Evolutionary conservation across 2,329 filamentous ascomycete genomes (phyloP), one percentile per base, ranked within the genome.

Genomic region (Colletotrichum melonis): DNA sequence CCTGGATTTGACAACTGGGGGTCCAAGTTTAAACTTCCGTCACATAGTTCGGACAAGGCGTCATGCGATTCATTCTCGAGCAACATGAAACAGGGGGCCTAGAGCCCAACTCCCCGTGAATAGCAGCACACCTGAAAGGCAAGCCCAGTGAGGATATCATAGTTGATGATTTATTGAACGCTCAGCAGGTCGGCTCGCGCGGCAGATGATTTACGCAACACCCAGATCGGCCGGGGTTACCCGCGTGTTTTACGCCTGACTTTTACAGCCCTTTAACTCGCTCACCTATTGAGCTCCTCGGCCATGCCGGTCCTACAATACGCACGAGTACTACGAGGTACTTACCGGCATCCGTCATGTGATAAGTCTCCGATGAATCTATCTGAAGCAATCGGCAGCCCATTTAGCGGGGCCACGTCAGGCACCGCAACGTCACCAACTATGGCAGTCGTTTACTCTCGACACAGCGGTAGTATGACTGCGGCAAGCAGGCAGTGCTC

Each of bases 51-150:
- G 32, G 49, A 22, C 19, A 24, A 54, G 5, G 14, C 26, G n/a
- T 28, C 24, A 22, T 42, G 32, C 19, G 14, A 59, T 26, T 46
- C 28, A 30, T 54, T 67, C 24, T 59, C 46, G 42, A 14, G 46
- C 52, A 16, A 38, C 24, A 46, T 60, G 63, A 71, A 67, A 71
- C 68, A 67, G 63, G 59, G 46, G 67, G 49, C 8, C 49, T 9
- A 38, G 56, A 16, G 26, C 19, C 5, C 30, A 57, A n/a, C 5
- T 30, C 28, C 19, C 5, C 14, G 8, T 32, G 55, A 28, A 28
- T 54, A 30, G 46, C 46, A 54, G 46, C 46, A 59, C 9, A 49
- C 16, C 24, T 55, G 22, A 14, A 26, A 55, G 52, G 4, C 19
- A 22, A 24, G 19, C n/a, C 49, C 38, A 32, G 11, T 14, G 22